Conservation (phyloP, 768 basidiomycete species). For the Mycena haematopus region DNA sequence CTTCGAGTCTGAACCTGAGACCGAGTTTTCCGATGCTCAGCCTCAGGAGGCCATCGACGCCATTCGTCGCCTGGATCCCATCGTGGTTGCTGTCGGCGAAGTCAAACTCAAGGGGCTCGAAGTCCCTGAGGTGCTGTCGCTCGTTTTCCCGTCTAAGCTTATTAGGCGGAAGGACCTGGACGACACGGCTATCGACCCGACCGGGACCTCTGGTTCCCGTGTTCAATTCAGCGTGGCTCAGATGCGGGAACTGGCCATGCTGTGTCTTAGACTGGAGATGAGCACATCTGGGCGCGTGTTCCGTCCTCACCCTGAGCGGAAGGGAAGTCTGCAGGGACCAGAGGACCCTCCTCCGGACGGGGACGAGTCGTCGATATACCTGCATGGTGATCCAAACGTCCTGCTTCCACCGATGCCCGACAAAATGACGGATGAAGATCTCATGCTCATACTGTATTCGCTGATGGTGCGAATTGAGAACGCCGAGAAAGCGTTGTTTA, state of each 20-base stretch:
- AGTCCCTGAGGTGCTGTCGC: conserved; percentile 84
- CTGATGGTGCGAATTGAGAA: conserved; percentile 81
- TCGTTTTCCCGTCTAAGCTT: conserved; percentile 80
- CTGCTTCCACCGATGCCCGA: conserved; percentile 74
- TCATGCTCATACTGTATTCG: conserved; percentile 79
- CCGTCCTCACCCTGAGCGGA: conserved; percentile 50
- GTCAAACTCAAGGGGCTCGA: conserved; percentile 94
- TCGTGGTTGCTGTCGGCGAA: conserved; percentile 82
- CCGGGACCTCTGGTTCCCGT: conserved; percentile 49
- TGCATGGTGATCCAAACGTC: conserved; percentile 46
- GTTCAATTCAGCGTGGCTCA: conserved; percentile 77
- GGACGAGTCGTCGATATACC: conserved; percentile 40
- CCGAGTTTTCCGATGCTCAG: conserved; percentile 65
- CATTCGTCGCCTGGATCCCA: conserved; percentile 73
- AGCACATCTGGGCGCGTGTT: conserved; percentile 70
- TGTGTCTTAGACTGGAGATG: conserved; percentile 83
- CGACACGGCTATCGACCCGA: conserved; percentile 37
- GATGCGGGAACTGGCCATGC: conserved; percentile 71
- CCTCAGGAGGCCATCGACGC: conserved; percentile 71
- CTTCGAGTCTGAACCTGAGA: conserved; percentile 58
- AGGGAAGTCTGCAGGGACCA: conserved; percentile 45
- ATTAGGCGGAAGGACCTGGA: conserved; percentile 71
- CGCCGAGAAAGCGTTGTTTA: conserved; percentile 51
- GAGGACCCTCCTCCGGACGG: conserved; percentile 11
- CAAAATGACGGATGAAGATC: conserved; percentile 72